Evolutionary conservation across 306 rosid genomes (phyloP).

Genomic region (Abrus pulchellus): DNA sequence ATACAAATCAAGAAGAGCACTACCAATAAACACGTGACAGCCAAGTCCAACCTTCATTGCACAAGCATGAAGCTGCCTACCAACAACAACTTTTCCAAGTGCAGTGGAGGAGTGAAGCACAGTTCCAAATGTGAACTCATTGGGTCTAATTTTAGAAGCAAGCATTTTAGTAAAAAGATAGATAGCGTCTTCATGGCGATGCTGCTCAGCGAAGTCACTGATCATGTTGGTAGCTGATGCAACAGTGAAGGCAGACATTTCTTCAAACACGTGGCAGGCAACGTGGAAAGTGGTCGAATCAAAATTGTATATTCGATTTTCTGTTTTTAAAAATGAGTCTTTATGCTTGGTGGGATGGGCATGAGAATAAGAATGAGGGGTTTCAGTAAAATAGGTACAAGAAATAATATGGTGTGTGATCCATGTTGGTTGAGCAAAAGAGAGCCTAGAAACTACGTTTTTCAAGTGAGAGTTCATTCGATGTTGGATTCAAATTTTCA

Average conservation of each 20-base stretch:
- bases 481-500: constrained; percentile 29
- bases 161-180: constrained; percentile 75
- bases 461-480: constrained; percentile 49
- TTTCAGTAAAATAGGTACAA: constrained; percentile 48
- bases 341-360: constrained; percentile 28
- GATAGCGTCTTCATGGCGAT: constrained; percentile 61
- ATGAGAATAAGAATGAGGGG: constrained; percentile 37
- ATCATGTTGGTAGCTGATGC: constrained; percentile 72
- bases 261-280: constrained; percentile 74
- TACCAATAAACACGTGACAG: constrained; percentile 76
- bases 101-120: constrained; percentile 68
- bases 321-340: constrained; percentile 28
- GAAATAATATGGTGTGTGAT: constrained; percentile 53
- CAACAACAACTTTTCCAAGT: constrained; percentile 53
- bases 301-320: neutral
- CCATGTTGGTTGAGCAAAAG: constrained; percentile 41
- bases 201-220: constrained; percentile 58
- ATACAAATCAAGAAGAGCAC: constrained; percentile 82
- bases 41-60: constrained; percentile 66
- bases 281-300: constrained; percentile 50
- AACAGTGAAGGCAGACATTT: constrained; percentile 65
- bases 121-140: constrained; percentile 82
- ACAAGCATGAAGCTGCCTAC: constrained; percentile 79
- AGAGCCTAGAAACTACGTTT: constrained; percentile 46
- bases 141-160: constrained; percentile 64